Evolutionary conservation across 2,329 filamentous ascomycete genomes (phyloP).

Genomic region (Fusarium xyrophilum): DNA sequence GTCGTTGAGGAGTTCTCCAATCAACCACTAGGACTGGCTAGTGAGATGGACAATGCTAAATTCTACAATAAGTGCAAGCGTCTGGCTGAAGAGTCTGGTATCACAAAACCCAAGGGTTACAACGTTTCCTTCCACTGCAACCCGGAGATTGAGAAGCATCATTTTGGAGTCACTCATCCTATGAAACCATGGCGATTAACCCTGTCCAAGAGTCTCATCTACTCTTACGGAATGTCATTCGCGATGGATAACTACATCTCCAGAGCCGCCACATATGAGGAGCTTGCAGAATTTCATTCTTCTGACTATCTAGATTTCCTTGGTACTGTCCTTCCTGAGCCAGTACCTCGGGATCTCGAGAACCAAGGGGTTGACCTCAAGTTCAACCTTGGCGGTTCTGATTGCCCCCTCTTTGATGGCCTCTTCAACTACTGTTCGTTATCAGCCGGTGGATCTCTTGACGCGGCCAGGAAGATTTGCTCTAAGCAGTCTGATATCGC

Average conservation of each 20-base stretch:
- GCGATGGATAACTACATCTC: constrained; percentile 95
- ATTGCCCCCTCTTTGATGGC: constrained; percentile 96
- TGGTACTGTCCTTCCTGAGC: constrained; percentile 70
- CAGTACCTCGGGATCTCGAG: constrained; percentile 70
- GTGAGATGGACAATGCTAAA: constrained; percentile 62
- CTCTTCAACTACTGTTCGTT: constrained; percentile 95
- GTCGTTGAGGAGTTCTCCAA: constrained; percentile 59
- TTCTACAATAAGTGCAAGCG: constrained; percentile 66
- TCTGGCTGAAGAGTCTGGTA: constrained; percentile 67
- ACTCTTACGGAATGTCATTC: constrained; percentile 93
- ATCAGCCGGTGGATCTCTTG: constrained; percentile 88
- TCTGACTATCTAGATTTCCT: constrained; percentile 92
- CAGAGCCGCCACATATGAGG: constrained; percentile 83
- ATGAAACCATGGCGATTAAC: constrained; percentile 99
- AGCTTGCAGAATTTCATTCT: constrained; percentile 86
- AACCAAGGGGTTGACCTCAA: constrained; percentile 68
- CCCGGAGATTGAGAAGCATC: constrained; percentile 91
- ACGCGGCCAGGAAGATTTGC: constrained; percentile 88
- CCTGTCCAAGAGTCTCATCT: constrained; percentile 91
- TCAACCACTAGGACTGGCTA: constrained; percentile 57
- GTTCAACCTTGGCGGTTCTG: constrained; percentile 88
- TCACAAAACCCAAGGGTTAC: constrained; percentile 82
- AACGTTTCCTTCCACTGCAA: constrained; percentile 96
- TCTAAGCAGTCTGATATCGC: constrained; percentile 91
- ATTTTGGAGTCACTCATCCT: constrained; percentile 95